These are phyloP conservation scores for Xylariaceae sp. DNA, from an alignment of 2,329 filamentous ascomycete species.

Conservation along the genomic window DNA sequence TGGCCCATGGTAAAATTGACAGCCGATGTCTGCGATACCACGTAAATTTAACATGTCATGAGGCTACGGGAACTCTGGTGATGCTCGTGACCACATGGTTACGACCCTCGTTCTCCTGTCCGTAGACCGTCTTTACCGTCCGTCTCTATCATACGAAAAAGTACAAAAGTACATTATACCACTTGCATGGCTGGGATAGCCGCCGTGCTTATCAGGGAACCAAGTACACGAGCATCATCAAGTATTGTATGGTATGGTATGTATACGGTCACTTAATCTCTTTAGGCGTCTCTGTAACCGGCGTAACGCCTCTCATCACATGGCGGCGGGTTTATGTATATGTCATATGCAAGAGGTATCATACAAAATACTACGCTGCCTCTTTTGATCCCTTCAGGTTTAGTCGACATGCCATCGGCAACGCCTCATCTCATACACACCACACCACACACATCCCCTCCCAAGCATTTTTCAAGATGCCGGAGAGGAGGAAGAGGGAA, in stretches of 20 bases:
- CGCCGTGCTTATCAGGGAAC: too few relatives aligned
- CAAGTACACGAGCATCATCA: not conserved
- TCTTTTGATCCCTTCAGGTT: too few relatives aligned
- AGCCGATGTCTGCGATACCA: not conserved
- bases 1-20: not conserved
- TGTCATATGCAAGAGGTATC: slow-evolving; percentile 18
- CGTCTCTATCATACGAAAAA: too few relatives aligned
- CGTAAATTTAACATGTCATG: not conserved
- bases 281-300: not conserved
- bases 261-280: not conserved
- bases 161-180: too few relatives aligned
- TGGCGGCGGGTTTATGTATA: slow-evolving; percentile 15
- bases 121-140: not conserved
- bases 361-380: not conserved
- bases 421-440: too few relatives aligned
- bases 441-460: too few relatives aligned
- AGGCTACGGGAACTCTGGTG: not conserved
- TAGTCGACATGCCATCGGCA: too few relatives aligned
- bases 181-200: too few relatives aligned
- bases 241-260: not conserved
- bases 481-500: too few relatives aligned
- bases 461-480: too few relatives aligned
- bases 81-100: not conserved
- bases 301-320: slow-evolving; percentile 12
- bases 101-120: not conserved